Evolutionary conservation across 345 rosid genomes (phyloP).

Genomic region (Salix suchowensis): DNA sequence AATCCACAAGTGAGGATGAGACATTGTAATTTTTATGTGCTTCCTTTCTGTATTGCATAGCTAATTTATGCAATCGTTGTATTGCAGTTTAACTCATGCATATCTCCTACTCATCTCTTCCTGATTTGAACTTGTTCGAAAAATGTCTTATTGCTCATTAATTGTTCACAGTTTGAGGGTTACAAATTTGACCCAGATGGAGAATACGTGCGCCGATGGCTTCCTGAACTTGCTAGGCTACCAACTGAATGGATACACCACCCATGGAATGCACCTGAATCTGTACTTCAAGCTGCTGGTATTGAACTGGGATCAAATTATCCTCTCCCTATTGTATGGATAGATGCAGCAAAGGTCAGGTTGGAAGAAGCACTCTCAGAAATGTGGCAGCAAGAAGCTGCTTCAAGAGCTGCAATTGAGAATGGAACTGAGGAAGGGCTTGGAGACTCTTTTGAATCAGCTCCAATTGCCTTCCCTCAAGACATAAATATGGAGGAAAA

Average conservation of each 20-base stretch:
- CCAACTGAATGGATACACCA: slow-evolving; percentile 99
- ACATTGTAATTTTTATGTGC: not conserved
- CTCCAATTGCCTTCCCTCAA: slow-evolving; percentile 67
- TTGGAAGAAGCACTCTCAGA: slow-evolving; percentile 77
- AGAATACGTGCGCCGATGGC: slow-evolving; percentile 96
- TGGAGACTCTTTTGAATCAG: slow-evolving; percentile 79
- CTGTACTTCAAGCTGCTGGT: slow-evolving; percentile 94
- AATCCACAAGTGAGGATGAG: slow-evolving; percentile 65
- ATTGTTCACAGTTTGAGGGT: slow-evolving; percentile 68
- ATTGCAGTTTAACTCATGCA: not conserved
- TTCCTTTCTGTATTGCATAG: not conserved
- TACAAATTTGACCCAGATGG: slow-evolving; percentile 90
- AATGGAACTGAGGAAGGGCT: slow-evolving; percentile 97
- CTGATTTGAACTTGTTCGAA: not conserved
- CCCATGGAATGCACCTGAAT: slow-evolving; percentile 95
- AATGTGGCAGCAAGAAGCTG: slow-evolving; percentile 96
- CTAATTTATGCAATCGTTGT: not conserved
- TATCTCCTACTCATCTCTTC: not conserved
- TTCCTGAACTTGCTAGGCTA: slow-evolving; percentile 90
- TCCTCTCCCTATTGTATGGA: slow-evolving; percentile 74
- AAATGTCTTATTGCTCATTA: slow-evolving; percentile 3
- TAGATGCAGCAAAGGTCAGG: slow-evolving; percentile 80
- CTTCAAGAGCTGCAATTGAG: slow-evolving; percentile 90
- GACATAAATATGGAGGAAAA: slow-evolving; percentile 66
- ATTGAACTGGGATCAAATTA: slow-evolving; percentile 96